A percentile compares a stretch with the other conserved stretches of the same genome.
phyloP scores from a whole-genome alignment of 768 basidiomycete genomes.

The Boletus fagicola region DNA sequence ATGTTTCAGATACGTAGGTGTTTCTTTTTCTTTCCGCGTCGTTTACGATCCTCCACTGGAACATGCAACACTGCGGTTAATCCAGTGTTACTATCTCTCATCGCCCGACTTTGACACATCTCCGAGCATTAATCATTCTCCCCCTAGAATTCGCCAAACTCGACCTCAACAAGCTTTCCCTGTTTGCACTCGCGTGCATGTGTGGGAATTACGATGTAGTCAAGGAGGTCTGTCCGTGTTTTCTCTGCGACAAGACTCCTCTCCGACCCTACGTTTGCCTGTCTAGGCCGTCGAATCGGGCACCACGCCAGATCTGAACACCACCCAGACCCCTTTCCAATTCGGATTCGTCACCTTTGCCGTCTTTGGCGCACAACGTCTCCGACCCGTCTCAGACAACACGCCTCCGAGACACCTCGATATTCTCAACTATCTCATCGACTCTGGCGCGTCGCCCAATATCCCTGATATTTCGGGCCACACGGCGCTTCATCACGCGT shows the following conservation, averaged over 20 bases:
- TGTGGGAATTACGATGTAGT: slow-evolving; percentile 21
- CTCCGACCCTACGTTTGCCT: neutral
- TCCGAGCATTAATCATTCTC: neutral
- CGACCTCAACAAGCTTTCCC: slow-evolving; percentile 19
- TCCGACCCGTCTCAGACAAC: slow-evolving; percentile 13
- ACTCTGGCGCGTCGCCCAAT: slow-evolving; percentile 40
- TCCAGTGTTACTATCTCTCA: neutral
- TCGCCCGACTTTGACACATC: neutral
- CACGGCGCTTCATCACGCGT: slow-evolving; percentile 51
- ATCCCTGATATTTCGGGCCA: slow-evolving; percentile 45
- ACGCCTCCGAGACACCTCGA: slow-evolving; percentile 30
- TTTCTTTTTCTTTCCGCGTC: neutral
- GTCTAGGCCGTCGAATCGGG: slow-evolving; percentile 27
- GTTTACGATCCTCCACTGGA: neutral
- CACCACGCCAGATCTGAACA: slow-evolving; percentile 36
- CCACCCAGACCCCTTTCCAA: slow-evolving; percentile 43
- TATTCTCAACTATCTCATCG: slow-evolving; percentile 42
- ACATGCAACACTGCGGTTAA: neutral
- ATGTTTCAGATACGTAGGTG: slow-evolving; percentile 32
- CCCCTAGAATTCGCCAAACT: slow-evolving; percentile 20
- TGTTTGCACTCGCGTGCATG: slow-evolving; percentile 27
- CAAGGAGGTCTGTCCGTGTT: slow-evolving; percentile 17
- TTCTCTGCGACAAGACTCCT: neutral
- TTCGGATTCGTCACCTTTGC: slow-evolving; percentile 43
- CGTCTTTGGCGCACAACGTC: slow-evolving; percentile 42